A percentile compares a stretch with the other conserved stretches of the same genome.
Evolutionary conservation across 176 grass and related monocot species (phyloP).

Genomic region (Oropetium thomaeum): DNA sequence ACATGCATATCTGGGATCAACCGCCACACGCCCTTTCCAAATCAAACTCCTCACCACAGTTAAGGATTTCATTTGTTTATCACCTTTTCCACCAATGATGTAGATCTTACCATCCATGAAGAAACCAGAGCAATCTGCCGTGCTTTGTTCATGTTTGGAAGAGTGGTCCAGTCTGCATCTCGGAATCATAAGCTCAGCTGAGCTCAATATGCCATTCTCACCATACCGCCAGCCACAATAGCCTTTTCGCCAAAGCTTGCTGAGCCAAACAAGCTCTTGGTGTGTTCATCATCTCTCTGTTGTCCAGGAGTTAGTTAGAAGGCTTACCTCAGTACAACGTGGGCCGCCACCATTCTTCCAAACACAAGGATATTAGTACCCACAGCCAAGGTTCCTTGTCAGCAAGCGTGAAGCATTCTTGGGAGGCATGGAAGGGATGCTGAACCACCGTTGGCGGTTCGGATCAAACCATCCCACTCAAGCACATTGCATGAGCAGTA

Average conservation of each 20-base stretch:
- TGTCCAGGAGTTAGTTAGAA: conserved; percentile 49
- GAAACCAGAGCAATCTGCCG: conserved; percentile 54
- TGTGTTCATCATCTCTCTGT: conserved; percentile 42
- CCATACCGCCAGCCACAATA: conserved; percentile 47
- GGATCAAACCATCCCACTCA: conserved; percentile 52
- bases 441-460: conserved; percentile 37
- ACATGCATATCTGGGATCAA: conserved; percentile 44
- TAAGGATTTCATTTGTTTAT: conserved; percentile 25
- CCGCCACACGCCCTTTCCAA: conserved; percentile 42
- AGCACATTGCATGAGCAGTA: conserved; percentile 55
- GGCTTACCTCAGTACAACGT: conserved; percentile 49
- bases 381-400: conserved; percentile 54
- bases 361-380: conserved; percentile 54
- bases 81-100: conserved; percentile 42
- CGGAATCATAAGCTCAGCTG: conserved; percentile 61
- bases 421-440: conserved; percentile 32
- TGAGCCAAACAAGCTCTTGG: conserved; percentile 51
- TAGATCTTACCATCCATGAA: conserved; percentile 63
- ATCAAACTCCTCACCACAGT: conserved; percentile 53
- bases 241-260: conserved; percentile 42
- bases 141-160: conserved; percentile 46
- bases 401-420: conserved; percentile 44
- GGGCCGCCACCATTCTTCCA: conserved; percentile 36
- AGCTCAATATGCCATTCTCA: conserved; percentile 27
- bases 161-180: conserved; percentile 43